phyloP scores from a whole-genome alignment of 2,329 filamentous ascomycete genomes.

The Bipolaris bicolor region DNA sequence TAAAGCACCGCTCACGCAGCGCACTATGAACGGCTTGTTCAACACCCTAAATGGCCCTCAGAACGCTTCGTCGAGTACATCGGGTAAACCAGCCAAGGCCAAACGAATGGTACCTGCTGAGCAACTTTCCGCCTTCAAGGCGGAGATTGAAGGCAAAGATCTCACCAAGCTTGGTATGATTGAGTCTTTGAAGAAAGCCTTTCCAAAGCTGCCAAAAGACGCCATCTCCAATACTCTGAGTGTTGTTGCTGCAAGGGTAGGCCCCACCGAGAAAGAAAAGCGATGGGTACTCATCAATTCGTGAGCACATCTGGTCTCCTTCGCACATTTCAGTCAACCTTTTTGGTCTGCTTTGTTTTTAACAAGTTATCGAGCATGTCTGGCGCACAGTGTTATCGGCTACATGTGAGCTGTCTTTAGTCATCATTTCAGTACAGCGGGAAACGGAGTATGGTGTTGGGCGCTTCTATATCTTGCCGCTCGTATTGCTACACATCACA shows the following conservation, averaged over 20 bases:
- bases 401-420: neutral
- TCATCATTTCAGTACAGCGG: conserved; percentile 4
- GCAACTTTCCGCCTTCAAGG: conserved; percentile 70
- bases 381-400: neutral
- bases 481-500: neutral
- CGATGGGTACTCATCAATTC: conserved; percentile 59
- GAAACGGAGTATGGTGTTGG: conserved; percentile 2
- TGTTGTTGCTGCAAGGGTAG: conserved; percentile 67
- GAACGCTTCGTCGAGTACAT: conserved; percentile 22
- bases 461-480: neutral
- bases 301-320: conserved; percentile 8
- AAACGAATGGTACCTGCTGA: conserved; percentile 63
- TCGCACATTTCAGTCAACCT: neutral
- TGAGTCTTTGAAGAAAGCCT: conserved; percentile 76
- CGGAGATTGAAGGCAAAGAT: conserved; percentile 71
- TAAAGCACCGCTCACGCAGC: conserved; percentile 51
- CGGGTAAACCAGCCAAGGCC: conserved; percentile 46
- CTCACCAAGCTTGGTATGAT: conserved; percentile 76
- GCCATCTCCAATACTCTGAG: conserved; percentile 75
- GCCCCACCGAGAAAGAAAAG: conserved; percentile 67
- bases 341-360: neutral
- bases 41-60: conserved; percentile 38
- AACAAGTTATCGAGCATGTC: neutral
- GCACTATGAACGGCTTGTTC: conserved; percentile 43
- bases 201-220: conserved; percentile 72